Percentiles rank a stretch among this genome's conserved stretches.
These are phyloP conservation scores for Cornus controversa DNA, from an alignment of 148 eudicot species.

Conservation along the genomic window DNA sequence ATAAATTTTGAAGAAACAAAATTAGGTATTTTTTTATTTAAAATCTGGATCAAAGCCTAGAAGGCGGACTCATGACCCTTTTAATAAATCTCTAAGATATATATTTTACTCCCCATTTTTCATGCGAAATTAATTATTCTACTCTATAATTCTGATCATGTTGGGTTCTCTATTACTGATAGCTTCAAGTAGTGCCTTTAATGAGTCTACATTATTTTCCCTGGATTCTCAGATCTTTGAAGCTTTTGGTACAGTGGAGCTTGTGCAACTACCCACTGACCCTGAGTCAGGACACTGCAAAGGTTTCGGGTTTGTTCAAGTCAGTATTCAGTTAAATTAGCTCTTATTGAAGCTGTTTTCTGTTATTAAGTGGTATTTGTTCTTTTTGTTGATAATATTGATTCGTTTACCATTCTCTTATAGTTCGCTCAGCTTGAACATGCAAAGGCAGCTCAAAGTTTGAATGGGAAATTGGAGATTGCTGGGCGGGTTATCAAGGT, in stretches of 20 bases:
- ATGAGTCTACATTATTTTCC: background rate
- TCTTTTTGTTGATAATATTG: background rate
- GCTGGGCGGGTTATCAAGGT: constrained; percentile 97
- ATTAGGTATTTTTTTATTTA: background rate
- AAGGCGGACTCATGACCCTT: background rate
- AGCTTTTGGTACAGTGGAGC: constrained; percentile 96
- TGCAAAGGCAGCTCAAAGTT: constrained; percentile 85
- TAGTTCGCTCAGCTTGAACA: constrained; percentile 89
- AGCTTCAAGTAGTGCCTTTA: background rate
- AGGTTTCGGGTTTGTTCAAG: constrained; percentile 98
- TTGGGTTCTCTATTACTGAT: background rate
- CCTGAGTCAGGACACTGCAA: constrained; percentile 98
- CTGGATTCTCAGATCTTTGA: constrained; percentile 64
- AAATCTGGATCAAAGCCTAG: background rate
- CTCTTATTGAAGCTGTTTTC: background rate
- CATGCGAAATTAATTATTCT: background rate
- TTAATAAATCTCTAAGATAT: background rate
- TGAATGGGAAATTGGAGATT: constrained; percentile 89
- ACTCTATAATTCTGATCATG: background rate
- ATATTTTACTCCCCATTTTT: background rate
- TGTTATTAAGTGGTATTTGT: constrained; percentile 1
- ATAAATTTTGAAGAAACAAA: background rate
- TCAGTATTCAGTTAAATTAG: constrained; percentile 26
- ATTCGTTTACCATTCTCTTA: constrained; percentile 7
- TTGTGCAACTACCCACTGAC: constrained; percentile 95